Evolutionary conservation across 2,329 filamentous ascomycete species (phyloP), one percentile per base, ranked within the genome.

Genomic region (Colletotrichum abscissum): DNA sequence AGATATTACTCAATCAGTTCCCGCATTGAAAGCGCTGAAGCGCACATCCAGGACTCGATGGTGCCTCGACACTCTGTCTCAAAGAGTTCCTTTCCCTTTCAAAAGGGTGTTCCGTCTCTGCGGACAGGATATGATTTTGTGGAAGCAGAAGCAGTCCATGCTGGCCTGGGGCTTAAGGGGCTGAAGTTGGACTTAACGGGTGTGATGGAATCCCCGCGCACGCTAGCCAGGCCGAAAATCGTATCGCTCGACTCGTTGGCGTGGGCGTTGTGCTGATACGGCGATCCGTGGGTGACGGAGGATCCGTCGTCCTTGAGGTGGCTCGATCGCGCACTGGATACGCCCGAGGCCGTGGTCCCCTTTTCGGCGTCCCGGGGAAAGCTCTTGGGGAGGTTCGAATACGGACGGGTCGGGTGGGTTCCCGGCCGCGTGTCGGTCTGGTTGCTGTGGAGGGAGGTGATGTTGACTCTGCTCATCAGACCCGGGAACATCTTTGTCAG

Each of bases 401-500:
- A 71, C 14, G 71, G 56, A 19, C 60, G 52, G 28, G 62, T 66
- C 33, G 67, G 60, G 6, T 33, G 57, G 9, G 49, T 66, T n/a
- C 16, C 42, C 7, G 42, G 46, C 19, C 28, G 46, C 12, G 71
- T 71, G 14, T 71, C 67, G 19, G 69, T 68, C 28, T 60, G 67
- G 9, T 73, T 56, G 19, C 71, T 62, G n/a, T 60, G 60, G 22
- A 71, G 24, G 8, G 67, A 73, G 24, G 69, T 71, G 28, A 64
- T 33, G 59, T 73, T 73, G 30, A 73, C 59, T 16, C 62, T 58
- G 5, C 67, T 69, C 67, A 66, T 70, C n/a, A 73, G 42, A 16
- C 28, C 54, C 4, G 71, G 71, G 57, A 73, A 73, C 16, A 66
- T 5, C 33, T 46, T 55, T 16, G 73, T 69, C 59, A 79, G 28